Conservation (phyloP, 805 yeast genomes). For the Spathaspora gorwiae region DNA sequence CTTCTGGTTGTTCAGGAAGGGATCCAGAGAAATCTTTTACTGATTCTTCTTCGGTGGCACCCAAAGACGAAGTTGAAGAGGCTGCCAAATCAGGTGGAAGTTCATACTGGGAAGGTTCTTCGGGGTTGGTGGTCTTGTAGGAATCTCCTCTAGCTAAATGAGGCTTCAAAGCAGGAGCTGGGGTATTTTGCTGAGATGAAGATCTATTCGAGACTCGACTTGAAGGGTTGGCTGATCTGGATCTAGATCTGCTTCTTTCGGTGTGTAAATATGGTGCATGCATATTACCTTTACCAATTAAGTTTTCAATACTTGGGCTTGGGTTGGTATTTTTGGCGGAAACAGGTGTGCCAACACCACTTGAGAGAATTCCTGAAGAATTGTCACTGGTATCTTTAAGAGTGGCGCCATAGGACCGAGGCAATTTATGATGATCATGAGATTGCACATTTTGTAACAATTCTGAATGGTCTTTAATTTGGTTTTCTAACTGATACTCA, state of each 20-base stretch:
- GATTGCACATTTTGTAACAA: slow-evolving; percentile 32
- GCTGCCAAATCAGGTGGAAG: slow-evolving; percentile 38
- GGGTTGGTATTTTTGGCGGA: background rate
- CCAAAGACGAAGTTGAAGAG: slow-evolving; percentile 15
- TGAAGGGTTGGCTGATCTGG: slow-evolving; percentile 24
- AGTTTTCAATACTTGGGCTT: slow-evolving; percentile 3
- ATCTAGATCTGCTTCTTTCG: slow-evolving; percentile 17
- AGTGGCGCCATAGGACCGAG: slow-evolving; percentile 7
- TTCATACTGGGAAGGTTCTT: slow-evolving; percentile 41
- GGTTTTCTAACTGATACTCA: slow-evolving; percentile 40
- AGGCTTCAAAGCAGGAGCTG: slow-evolving; percentile 29
- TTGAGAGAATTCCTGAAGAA: background rate
- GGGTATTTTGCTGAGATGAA: slow-evolving; percentile 16
- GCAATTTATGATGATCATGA: slow-evolving; percentile 30
- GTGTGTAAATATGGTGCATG: slow-evolving; percentile 33
- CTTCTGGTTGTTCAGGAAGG: slow-evolving; percentile 2
- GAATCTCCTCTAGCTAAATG: slow-evolving; percentile 78
- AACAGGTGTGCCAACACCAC: background rate
- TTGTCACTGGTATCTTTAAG: slow-evolving; percentile 6
- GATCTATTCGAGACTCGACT: slow-evolving; percentile 11
- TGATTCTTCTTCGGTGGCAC: slow-evolving; percentile 4
- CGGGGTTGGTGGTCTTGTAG: slow-evolving; percentile 53
- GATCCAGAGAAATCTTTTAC: slow-evolving; percentile 16
- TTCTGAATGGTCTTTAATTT: slow-evolving; percentile 33
- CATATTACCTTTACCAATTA: slow-evolving; percentile 15